phyloP scores from a whole-genome alignment of 1,139 yeast genomes.

The Saccharomyces pastorianus region DNA sequence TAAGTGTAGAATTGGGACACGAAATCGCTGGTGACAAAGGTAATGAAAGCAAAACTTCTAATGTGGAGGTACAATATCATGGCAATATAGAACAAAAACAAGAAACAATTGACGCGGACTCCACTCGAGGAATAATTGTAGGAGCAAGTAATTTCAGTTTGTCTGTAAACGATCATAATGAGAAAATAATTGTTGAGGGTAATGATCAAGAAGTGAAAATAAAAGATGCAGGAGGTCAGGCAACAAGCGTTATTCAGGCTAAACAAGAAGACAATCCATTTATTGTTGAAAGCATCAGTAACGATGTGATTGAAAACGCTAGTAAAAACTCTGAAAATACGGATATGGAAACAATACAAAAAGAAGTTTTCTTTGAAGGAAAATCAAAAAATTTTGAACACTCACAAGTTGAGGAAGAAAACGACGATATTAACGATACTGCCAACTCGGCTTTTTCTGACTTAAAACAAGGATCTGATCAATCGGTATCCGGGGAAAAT shows the following conservation, averaged over 20 bases:
- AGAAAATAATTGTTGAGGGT: neutral
- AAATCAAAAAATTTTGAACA: neutral
- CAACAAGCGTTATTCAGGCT: neutral
- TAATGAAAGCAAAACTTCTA: neutral
- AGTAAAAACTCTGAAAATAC: neutral
- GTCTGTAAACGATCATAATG: neutral
- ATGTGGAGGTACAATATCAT: neutral
- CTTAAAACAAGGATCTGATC: neutral
- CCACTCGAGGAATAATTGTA: neutral
- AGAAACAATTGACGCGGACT: neutral
- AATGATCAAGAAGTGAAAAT: neutral
- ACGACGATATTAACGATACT: neutral
- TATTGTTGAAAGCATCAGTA: neutral
- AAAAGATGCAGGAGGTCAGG: neutral
- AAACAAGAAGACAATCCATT: neutral
- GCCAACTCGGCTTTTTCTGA: neutral
- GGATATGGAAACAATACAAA: neutral
- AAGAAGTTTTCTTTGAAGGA: neutral
- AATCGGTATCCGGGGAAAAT: neutral
- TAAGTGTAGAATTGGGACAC: no score
- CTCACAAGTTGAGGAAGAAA: neutral
- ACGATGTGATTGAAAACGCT: neutral
- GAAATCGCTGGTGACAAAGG: neutral
- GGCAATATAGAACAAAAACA: neutral
- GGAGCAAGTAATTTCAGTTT: neutral